Conservation (phyloP, 1,284 basidiomycete genomes). For the Takashimella koratensis region DNA sequence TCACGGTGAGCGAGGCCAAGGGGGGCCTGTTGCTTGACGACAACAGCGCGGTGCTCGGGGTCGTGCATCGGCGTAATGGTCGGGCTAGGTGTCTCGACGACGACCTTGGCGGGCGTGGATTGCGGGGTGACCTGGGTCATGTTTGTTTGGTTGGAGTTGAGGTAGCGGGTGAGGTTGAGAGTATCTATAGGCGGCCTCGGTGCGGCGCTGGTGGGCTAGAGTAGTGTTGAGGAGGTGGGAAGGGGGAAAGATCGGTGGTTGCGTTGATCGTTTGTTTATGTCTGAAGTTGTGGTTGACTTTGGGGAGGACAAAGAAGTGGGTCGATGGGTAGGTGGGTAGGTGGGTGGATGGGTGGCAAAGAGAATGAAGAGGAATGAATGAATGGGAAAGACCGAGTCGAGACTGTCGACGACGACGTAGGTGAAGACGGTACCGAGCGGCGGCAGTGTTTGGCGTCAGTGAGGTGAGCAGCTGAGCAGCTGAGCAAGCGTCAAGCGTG, state of each 20-base stretch:
- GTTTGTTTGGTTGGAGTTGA: not conserved
- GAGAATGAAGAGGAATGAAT: too few relatives aligned
- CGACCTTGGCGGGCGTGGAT: not conserved
- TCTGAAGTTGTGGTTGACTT: not conserved
- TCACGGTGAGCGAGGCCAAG: slow-evolving; percentile 60
- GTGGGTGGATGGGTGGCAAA: too few relatives aligned
- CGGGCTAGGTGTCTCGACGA: slow-evolving; percentile 22
- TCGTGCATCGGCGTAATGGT: slow-evolving; percentile 74
- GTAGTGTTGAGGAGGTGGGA: not conserved
- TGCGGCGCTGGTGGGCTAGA: not conserved
- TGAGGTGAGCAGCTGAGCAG: not conserved
- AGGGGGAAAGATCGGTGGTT: not conserved
- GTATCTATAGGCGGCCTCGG: not conserved
- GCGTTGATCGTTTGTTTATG: too few relatives aligned
- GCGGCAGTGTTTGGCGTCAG: not conserved
- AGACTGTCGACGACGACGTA: not conserved
- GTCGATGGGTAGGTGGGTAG: too few relatives aligned
- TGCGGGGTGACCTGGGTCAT: not conserved
- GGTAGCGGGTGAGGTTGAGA: too few relatives aligned
- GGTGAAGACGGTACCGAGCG: not conserved
- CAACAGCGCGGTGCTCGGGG: slow-evolving; percentile 69
- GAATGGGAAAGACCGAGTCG: not conserved
- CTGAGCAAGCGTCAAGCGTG: too few relatives aligned
- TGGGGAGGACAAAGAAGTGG: not conserved
- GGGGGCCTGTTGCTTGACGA: slow-evolving; percentile 72